A percentile compares a stretch with the other conserved stretches of the same genome.
Conservation (phyloP, 2,329 filamentous ascomycete genomes). For the Sarocladium brachiariae region DNA sequence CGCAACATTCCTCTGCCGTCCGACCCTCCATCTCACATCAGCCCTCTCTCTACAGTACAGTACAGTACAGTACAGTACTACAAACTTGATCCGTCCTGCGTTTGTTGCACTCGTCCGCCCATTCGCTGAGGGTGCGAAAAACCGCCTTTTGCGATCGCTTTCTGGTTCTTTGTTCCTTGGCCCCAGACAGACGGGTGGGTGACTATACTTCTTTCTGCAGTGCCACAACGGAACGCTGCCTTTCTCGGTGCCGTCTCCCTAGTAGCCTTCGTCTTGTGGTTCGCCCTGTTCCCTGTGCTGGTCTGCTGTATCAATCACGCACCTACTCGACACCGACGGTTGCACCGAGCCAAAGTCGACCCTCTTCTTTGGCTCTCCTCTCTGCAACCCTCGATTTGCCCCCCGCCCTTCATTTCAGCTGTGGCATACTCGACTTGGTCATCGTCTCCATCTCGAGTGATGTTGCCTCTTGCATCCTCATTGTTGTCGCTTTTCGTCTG, state of each 20-base stretch:
- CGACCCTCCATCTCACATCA: constrained; percentile 6
- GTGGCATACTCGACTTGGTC: constrained; percentile 1
- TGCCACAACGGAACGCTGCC: neutral
- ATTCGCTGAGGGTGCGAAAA: neutral
- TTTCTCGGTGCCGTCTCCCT: neutral
- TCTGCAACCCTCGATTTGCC: neutral
- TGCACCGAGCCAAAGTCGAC: neutral
- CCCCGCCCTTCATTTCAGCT: constrained; percentile 1
- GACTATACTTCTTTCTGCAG: no score
- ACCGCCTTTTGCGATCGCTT: neutral
- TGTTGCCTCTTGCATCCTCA: neutral
- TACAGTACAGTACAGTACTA: no score
- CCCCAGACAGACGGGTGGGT: neutral
- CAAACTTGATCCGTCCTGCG: no score
- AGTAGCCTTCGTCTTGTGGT: neutral
- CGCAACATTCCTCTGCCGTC: constrained; percentile 6
- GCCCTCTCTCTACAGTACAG: neutral
- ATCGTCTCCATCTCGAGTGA: neutral
- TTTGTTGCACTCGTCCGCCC: no score
- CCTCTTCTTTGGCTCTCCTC: constrained; percentile 5
- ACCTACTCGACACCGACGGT: neutral
- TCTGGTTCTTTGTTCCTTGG: neutral
- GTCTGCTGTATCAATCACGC: neutral
- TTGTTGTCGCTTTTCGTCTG: neutral
- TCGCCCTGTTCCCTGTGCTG: neutral